Conservation (phyloP, 2,329 filamentous ascomycete genomes). For the Alternaria arborescens region DNA sequence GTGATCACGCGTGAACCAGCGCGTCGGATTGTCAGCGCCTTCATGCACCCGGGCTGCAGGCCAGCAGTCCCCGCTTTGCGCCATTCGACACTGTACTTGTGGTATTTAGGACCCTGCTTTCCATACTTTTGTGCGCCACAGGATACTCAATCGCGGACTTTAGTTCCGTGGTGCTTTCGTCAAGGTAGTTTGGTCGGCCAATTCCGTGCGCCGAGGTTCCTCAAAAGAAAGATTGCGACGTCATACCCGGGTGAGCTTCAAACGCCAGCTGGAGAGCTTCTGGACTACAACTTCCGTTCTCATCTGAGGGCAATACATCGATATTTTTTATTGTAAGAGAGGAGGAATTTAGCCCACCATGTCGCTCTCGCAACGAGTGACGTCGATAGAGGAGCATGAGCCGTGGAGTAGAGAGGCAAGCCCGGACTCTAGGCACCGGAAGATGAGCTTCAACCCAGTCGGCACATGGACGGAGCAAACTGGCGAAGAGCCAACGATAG, state of each 20-base stretch:
- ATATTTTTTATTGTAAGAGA: background rate
- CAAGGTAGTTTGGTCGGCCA: conserved; percentile 8
- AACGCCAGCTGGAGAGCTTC: conserved; percentile 1
- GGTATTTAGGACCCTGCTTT: conserved; percentile 24
- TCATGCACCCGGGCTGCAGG: conserved; percentile 14
- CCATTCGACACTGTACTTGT: conserved; percentile 12
- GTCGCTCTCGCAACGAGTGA: conserved; percentile 52
- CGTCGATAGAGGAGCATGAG: conserved; percentile 53
- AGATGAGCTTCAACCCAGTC: conserved; percentile 61
- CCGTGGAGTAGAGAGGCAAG: conserved; percentile 51
- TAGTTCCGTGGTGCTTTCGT: background rate
- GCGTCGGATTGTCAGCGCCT: conserved; percentile 26
- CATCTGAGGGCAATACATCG: background rate
- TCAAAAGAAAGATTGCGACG: conserved; percentile 14
- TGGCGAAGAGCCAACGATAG: conserved; percentile 52
- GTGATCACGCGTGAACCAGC: conserved; percentile 32
- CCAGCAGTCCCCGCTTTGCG: conserved; percentile 27
- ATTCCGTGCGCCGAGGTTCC: conserved; percentile 10
- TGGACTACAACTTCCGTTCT: background rate
- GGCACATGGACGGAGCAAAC: conserved; percentile 55
- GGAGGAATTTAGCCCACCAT: conserved; percentile 32
- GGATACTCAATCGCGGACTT: background rate
- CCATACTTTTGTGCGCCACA: conserved; percentile 4
- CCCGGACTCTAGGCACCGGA: conserved; percentile 52
- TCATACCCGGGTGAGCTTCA: conserved; percentile 18